phyloP scores from a whole-genome alignment of 805 yeast species.

The Deakozyma indianensis region DNA sequence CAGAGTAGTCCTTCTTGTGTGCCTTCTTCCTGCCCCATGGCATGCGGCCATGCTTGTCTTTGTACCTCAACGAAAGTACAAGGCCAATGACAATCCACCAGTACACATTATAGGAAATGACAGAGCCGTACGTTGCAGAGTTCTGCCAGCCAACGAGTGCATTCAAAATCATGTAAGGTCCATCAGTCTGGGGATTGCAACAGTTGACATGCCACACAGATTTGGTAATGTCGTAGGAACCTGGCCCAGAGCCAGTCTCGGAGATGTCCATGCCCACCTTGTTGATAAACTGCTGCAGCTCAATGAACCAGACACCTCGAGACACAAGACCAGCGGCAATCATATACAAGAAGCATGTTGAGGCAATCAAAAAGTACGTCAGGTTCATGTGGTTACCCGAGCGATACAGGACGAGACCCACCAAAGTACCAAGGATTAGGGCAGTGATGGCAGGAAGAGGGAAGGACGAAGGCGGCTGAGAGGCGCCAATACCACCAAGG shows the following conservation, averaged over 20 bases:
- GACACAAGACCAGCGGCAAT: slow-evolving; percentile 81
- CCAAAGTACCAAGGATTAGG: slow-evolving; percentile 37
- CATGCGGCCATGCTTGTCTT: slow-evolving; percentile 44
- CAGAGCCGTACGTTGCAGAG: slow-evolving; percentile 83
- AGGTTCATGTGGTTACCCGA: slow-evolving; percentile 71
- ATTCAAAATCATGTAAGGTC: slow-evolving; percentile 81
- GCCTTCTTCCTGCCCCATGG: slow-evolving; percentile 14
- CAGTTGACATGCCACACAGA: slow-evolving; percentile 93
- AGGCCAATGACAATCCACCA: slow-evolving; percentile 42
- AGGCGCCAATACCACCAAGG: slow-evolving; percentile 75
- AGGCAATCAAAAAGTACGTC: slow-evolving; percentile 55
- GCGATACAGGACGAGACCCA: slow-evolving; percentile 56
- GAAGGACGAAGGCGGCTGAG: slow-evolving; percentile 50
- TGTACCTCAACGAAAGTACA: slow-evolving; percentile 29
- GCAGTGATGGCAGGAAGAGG: slow-evolving; percentile 53
- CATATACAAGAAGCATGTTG: slow-evolving; percentile 68
- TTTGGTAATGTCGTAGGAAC: slow-evolving; percentile 65
- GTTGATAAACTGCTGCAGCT: slow-evolving; percentile 60
- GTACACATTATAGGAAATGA: slow-evolving; percentile 52
- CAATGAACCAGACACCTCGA: slow-evolving; percentile 83
- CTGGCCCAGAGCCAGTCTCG: slow-evolving; percentile 87
- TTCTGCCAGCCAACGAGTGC: slow-evolving; percentile 92
- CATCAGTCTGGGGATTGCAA: slow-evolving; percentile 86
- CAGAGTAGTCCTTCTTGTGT: neutral
- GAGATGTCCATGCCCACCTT: slow-evolving; percentile 75